Evolutionary conservation across 2,329 filamentous ascomycete species (phyloP).

Genomic region (Penicillium sp.): DNA sequence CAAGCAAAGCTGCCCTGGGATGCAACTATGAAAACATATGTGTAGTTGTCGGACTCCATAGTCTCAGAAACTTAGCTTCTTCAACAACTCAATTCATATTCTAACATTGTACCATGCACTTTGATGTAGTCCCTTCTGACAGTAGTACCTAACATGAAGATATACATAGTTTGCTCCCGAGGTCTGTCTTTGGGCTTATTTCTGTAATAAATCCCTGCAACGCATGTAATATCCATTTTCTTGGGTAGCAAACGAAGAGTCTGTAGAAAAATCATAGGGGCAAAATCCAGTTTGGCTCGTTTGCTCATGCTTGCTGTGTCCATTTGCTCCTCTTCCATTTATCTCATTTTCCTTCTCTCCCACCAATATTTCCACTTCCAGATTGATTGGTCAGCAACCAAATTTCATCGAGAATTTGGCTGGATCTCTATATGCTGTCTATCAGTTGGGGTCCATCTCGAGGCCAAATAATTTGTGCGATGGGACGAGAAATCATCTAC

Average conservation of each 20-base stretch:
- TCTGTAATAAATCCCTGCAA: background rate
- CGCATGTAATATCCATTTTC: background rate
- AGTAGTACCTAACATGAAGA: background rate
- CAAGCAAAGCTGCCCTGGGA: background rate
- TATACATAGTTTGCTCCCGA: background rate
- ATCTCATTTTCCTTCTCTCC: background rate
- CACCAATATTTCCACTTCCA: background rate
- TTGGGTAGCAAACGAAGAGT: background rate
- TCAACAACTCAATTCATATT: too few relatives aligned
- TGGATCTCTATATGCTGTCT: background rate
- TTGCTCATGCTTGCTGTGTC: background rate
- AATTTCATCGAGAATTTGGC: too few relatives aligned
- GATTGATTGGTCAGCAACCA: background rate
- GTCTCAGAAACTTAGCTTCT: too few relatives aligned
- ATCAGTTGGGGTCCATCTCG: background rate
- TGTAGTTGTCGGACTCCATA: background rate
- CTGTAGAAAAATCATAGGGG: too few relatives aligned
- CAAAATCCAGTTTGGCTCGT: background rate
- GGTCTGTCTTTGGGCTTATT: background rate
- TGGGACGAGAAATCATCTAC: background rate
- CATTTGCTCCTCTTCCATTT: background rate
- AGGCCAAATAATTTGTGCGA: background rate
- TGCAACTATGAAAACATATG: background rate
- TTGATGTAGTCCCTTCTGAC: too few relatives aligned
- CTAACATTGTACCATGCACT: too few relatives aligned